Evolutionary conservation across 2,329 filamentous ascomycete species (phyloP).

Genomic region (Colletotrichum orchidophilum): DNA sequence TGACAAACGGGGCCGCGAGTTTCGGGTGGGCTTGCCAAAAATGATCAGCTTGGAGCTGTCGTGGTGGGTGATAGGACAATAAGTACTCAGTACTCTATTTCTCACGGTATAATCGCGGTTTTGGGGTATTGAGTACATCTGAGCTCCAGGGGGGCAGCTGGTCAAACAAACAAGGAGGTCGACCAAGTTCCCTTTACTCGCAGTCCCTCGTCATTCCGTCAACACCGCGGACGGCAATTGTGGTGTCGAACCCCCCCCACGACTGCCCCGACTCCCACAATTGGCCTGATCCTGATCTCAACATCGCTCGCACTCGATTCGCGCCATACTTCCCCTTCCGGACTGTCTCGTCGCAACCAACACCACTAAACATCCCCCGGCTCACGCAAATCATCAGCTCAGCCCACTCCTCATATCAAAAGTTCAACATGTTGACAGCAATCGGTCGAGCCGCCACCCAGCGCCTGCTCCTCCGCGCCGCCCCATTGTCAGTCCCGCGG

Average conservation of each 20-base stretch:
- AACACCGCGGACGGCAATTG: slow-evolving; percentile 29
- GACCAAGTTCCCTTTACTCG: slow-evolving; percentile 20
- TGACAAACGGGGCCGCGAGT: slow-evolving; percentile 27
- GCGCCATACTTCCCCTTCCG: not conserved
- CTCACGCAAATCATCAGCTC: slow-evolving; percentile 2
- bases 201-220: slow-evolving; percentile 19
- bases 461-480: slow-evolving; percentile 41
- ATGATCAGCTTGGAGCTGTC: slow-evolving; percentile 25
- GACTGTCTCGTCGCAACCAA: not conserved
- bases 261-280: slow-evolving; percentile 1
- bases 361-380: not conserved
- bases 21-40: slow-evolving; percentile 21
- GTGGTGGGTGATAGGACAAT: not conserved
- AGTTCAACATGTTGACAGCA: slow-evolving; percentile 51
- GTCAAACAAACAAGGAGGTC: slow-evolving; percentile 28
- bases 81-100: not conserved
- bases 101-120: rapidly evolving
- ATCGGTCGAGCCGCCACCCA: slow-evolving; percentile 50
- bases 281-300: not conserved
- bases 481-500: slow-evolving; percentile 36
- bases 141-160: slow-evolving; percentile 19
- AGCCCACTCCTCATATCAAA: not conserved
- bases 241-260: not conserved
- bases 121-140: not conserved
- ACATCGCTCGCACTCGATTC: slow-evolving; percentile 6